Conservation (phyloP, 345 rosid species). For the Euclidium syriacum region DNA sequence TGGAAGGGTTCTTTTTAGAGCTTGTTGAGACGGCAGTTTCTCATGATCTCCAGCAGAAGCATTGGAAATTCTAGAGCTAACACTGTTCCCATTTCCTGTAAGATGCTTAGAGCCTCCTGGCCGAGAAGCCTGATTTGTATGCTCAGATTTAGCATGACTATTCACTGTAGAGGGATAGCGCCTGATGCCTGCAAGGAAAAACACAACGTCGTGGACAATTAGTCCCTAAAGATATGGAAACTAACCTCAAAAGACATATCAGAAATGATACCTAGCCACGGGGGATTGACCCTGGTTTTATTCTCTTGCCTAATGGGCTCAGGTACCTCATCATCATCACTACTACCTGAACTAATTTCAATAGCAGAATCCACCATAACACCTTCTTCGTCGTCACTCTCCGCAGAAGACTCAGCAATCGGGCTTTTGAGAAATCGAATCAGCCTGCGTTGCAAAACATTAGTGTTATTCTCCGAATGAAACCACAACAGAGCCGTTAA, state of each 20-base stretch:
- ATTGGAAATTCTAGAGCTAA: conserved; percentile 50
- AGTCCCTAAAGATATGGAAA: conserved; percentile 2
- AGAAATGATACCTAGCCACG: conserved; percentile 17
- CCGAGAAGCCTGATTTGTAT: conserved; percentile 16
- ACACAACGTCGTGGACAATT: not conserved
- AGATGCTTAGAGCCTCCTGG: conserved; percentile 33
- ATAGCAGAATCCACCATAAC: conserved; percentile 23
- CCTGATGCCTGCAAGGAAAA: conserved; percentile 1
- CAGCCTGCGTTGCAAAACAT: conserved; percentile 5
- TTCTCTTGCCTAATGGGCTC: conserved; percentile 2
- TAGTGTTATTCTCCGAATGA: not conserved
- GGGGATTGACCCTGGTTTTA: conserved; percentile 18
- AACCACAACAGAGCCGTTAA: not conserved
- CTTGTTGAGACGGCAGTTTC: conserved; percentile 56
- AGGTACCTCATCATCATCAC: conserved; percentile 3
- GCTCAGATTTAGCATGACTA: conserved; percentile 19
- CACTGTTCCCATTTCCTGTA: conserved; percentile 38
- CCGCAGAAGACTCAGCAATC: conserved; percentile 7
- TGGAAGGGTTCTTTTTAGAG: conserved; percentile 67
- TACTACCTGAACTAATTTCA: conserved; percentile 26
- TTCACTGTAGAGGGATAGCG: not conserved
- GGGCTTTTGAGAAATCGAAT: conserved; percentile 12
- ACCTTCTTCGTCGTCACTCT: not conserved
- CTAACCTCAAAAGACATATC: not conserved
- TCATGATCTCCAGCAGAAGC: conserved; percentile 44